phyloP scores from a whole-genome alignment of 2,329 filamentous ascomycete genomes.

The Fusarium oxysporum region DNA sequence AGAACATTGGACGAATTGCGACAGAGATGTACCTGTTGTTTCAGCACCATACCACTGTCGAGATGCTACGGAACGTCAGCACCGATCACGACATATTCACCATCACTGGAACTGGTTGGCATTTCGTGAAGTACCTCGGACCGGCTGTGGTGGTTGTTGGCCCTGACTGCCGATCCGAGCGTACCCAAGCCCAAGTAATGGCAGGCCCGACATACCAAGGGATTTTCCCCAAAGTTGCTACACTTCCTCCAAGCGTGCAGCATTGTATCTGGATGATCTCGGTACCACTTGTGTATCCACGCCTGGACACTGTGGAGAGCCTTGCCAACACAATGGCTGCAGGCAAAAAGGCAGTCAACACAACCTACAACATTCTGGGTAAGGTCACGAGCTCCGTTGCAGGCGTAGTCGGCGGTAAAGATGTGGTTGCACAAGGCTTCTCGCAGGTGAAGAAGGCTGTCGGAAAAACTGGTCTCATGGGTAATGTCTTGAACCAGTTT shows the following conservation, averaged over 20 bases:
- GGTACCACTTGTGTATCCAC: slow-evolving; percentile 89
- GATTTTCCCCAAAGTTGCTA: slow-evolving; percentile 93
- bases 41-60: slow-evolving; percentile 96
- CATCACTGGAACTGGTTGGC: slow-evolving; percentile 96
- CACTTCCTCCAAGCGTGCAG: slow-evolving; percentile 90
- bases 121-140: slow-evolving; percentile 96
- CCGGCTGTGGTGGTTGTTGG: slow-evolving; percentile 91
- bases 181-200: slow-evolving; percentile 91
- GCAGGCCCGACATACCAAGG: slow-evolving; percentile 97
- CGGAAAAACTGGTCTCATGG: slow-evolving; percentile 95
- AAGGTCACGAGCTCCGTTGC: slow-evolving; percentile 96
- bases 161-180: slow-evolving; percentile 90
- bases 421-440: slow-evolving; percentile 92
- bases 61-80: slow-evolving; percentile 89
- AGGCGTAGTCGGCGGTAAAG: slow-evolving; percentile 94
- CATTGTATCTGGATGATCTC: slow-evolving; percentile 98
- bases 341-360: slow-evolving; percentile 96
- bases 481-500: slow-evolving; percentile 93
- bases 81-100: slow-evolving; percentile 95
- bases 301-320: slow-evolving; percentile 90
- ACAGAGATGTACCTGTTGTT: slow-evolving; percentile 99
- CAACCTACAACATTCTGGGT: slow-evolving; percentile 94
- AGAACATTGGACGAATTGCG: slow-evolving; percentile 94
- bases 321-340: slow-evolving; percentile 91
- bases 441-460: slow-evolving; percentile 96